phyloP scores from a whole-genome alignment of 108 stramenopile genomes.

The Skeletonema potamos region DNA sequence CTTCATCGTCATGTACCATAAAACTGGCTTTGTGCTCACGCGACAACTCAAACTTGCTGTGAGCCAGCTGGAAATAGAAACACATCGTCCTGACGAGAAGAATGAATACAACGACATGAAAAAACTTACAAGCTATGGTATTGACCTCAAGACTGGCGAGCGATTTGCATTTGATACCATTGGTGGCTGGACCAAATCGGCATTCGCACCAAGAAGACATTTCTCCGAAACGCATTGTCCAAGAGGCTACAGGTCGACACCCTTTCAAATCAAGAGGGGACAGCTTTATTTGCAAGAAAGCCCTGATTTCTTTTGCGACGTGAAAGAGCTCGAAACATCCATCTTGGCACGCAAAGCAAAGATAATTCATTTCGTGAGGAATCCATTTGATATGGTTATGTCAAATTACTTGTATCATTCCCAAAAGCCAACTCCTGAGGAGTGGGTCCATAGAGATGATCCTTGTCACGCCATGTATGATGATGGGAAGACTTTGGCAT shows the following conservation, averaged over 20 bases:
- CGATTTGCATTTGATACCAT: slow-evolving; percentile 21
- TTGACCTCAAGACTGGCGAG: slow-evolving; percentile 9
- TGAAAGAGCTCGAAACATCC: neutral
- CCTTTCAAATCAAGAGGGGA: slow-evolving; percentile 7
- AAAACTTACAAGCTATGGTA: slow-evolving; percentile 2
- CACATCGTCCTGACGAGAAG: neutral
- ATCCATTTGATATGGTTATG: slow-evolving; percentile 44
- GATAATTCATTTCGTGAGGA: slow-evolving; percentile 45
- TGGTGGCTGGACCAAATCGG: slow-evolving; percentile 2
- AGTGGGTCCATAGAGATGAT: slow-evolving; percentile 38
- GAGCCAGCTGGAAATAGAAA: slow-evolving; percentile 6
- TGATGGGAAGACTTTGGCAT: slow-evolving; percentile 11
- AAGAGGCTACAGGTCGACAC: neutral
- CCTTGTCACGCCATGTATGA: slow-evolving; percentile 28
- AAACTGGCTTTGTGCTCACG: slow-evolving; percentile 42
- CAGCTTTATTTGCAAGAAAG: slow-evolving; percentile 28
- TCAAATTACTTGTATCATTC: slow-evolving; percentile 48
- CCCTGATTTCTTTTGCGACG: slow-evolving; percentile 34
- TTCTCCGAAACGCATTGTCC: neutral
- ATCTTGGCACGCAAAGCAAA: slow-evolving; percentile 20
- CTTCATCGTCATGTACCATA: slow-evolving; percentile 32
- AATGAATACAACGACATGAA: neutral
- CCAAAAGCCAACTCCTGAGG: slow-evolving; percentile 40
- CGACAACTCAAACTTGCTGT: slow-evolving; percentile 20
- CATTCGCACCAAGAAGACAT: slow-evolving; percentile 13